Evolutionary conservation across 2,329 filamentous ascomycete genomes (phyloP).

Genomic region (Ophiostoma sp.): DNA sequence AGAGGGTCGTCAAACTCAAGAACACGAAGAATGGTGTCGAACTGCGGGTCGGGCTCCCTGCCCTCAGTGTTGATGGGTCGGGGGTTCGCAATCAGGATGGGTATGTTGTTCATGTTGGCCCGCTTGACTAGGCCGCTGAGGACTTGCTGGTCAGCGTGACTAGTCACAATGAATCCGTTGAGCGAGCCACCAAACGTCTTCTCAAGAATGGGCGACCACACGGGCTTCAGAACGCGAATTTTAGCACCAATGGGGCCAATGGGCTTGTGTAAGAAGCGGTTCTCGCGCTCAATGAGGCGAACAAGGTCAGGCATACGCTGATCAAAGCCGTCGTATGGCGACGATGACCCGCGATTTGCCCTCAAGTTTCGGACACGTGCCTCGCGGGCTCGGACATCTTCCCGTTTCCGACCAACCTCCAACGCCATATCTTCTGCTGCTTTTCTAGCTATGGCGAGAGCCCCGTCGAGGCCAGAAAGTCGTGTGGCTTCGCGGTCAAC

Average conservation of each 20-base stretch:
- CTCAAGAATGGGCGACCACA: constrained; percentile 82
- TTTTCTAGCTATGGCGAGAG: constrained; percentile 32
- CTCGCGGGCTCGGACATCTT: constrained; percentile 51
- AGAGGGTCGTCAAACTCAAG: constrained; percentile 76
- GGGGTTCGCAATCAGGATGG: constrained; percentile 60
- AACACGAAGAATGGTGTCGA: constrained; percentile 73
- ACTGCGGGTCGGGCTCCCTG: constrained; percentile 67
- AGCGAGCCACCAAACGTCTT: constrained; percentile 64
- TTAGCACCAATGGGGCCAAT: constrained; percentile 79
- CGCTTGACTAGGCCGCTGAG: constrained; percentile 61
- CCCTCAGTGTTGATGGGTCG: constrained; percentile 51
- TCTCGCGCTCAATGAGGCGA: constrained; percentile 62
- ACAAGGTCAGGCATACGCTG: constrained; percentile 58
- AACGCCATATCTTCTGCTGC: constrained; percentile 31
- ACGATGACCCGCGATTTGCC: constrained; percentile 51
- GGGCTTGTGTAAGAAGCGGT: constrained; percentile 63
- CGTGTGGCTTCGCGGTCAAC: constrained; percentile 32
- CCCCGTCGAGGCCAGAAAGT: constrained; percentile 32
- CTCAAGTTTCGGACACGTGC: constrained; percentile 47
- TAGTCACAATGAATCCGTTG: constrained; percentile 75
- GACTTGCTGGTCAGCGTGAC: constrained; percentile 65
- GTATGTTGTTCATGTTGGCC: constrained; percentile 43
- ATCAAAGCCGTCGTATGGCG: constrained; percentile 53
- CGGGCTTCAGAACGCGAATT: constrained; percentile 67
- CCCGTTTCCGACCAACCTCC: constrained; percentile 41